Percentiles rank a stretch among this genome's conserved stretches.
These are phyloP conservation scores for Cylindrotheca fusiformis DNA, from an alignment of 108 stramenopile genomes.

Conservation along the genomic window DNA sequence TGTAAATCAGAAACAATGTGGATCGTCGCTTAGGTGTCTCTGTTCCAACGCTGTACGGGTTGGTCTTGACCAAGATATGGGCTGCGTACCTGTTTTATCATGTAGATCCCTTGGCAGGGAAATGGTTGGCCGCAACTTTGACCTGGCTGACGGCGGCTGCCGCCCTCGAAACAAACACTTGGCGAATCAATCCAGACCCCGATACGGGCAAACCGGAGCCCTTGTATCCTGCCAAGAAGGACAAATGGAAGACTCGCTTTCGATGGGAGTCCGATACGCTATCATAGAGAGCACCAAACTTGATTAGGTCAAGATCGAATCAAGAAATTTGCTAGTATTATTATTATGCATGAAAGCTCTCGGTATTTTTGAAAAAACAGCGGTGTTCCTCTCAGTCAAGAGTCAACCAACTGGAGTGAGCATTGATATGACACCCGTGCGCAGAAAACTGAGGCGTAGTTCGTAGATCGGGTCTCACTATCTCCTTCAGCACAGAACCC, in stretches of 20 bases:
- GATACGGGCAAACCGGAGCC: constrained; percentile 3
- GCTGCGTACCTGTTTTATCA: constrained; percentile 1
- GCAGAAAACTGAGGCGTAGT: too few relatives aligned
- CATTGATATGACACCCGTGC: too few relatives aligned
- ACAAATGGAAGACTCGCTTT: constrained; percentile 5
- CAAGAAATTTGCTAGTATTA: too few relatives aligned
- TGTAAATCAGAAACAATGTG: neutral
- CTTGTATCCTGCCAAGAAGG: constrained; percentile 4
- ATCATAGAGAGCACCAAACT: too few relatives aligned
- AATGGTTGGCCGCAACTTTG: constrained; percentile 1
- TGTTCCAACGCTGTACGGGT: neutral
- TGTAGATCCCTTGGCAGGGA: neutral
- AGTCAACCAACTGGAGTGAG: too few relatives aligned
- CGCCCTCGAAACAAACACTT: constrained; percentile 4
- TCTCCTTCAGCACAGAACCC: too few relatives aligned
- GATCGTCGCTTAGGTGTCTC: neutral
- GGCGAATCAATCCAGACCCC: constrained; percentile 8
- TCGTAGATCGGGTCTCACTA: too few relatives aligned
- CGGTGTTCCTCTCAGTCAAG: too few relatives aligned
- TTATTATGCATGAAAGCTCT: too few relatives aligned
- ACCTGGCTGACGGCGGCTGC: constrained; percentile 7
- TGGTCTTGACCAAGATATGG: constrained; percentile 1
- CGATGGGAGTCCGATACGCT: constrained; percentile 8
- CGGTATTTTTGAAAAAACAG: too few relatives aligned
- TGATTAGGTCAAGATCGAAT: too few relatives aligned